Evolutionary conservation across 192 early-diverging fungal species (phyloP), one percentile per base, ranked within the genome.

Genomic region (Mortierella claussenii): DNA sequence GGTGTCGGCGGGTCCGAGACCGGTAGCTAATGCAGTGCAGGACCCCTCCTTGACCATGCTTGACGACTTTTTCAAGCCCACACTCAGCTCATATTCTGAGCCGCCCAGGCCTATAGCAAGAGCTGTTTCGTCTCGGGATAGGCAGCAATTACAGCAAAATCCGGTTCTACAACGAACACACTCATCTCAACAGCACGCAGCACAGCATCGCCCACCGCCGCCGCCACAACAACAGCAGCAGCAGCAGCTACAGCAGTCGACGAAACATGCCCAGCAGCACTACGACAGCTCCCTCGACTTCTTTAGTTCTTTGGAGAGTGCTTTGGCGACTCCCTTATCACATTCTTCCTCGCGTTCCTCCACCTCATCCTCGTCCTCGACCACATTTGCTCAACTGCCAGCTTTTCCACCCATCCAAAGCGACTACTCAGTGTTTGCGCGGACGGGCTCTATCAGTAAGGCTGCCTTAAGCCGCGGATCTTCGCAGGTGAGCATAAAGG

Each of bases 41-140:
- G 55, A 68, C 10, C 44, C 65, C 8, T 58, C 65, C 1, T 17
- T 68, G 23, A 53, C 50, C 27, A 54, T 69, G 48, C 28, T 74
- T 46, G 69, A 74, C 20, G 69, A 74, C 31, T 44, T 65, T 44
- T 65, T 74, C 45, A 64, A 64, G 27, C 69, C 69, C 13, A 59
- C 69, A 1, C 50, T 74, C 23, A 54, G 48, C 9, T 10, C 47
- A 7, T 23, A 24, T 18, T 17, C 69, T 10, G 2, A 36, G 23
- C 27, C 65, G 1, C 24, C 55, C 4, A 56, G 65, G 32, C 34
- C 46, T 18, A 32, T 51, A 40, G 55, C 46, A 18, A 68, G 43
- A 48, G 31, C 64, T 3, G 18, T 28, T 5, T 31, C 40, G 5
- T 20, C 15, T 24, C 53, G 54, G 23, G 64, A 66, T 9, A 36